Conservation (phyloP, 345 rosid genomes). For the Eucalyptus camaldulensis region DNA sequence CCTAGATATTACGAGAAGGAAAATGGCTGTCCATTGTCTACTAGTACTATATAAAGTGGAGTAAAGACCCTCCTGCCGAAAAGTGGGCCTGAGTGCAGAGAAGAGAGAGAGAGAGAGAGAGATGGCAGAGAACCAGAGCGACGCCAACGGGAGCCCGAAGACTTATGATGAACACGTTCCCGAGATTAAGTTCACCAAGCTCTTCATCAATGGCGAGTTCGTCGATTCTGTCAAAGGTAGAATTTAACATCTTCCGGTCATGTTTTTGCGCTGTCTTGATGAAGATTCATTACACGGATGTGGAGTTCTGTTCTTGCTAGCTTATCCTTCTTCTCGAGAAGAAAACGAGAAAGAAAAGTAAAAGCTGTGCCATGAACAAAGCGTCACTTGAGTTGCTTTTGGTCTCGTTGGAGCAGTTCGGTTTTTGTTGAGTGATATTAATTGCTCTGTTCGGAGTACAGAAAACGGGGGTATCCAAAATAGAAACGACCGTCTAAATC, state of each 20-base stretch:
- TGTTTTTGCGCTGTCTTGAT: not conserved
- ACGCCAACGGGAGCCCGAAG: conserved; percentile 16
- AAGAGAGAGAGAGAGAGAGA: not conserved
- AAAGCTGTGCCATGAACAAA: not conserved
- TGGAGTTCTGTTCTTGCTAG: not conserved
- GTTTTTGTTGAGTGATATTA: not conserved
- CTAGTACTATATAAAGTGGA: not conserved
- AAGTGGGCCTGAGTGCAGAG: not conserved
- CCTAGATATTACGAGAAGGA: not conserved
- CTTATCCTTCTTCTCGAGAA: not conserved
- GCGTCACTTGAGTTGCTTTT: not conserved
- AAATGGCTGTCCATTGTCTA: not conserved
- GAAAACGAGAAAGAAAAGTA: not conserved
- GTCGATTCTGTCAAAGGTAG: conserved; percentile 53
- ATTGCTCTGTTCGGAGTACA: not conserved
- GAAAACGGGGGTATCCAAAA: not conserved
- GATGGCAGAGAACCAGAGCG: conserved; percentile 15
- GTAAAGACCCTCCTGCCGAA: too few relatives aligned
- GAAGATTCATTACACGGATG: not conserved
- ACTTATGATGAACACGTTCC: conserved; percentile 13
- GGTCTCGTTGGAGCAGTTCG: not conserved
- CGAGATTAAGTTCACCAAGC: conserved; percentile 44
- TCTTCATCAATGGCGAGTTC: conserved; percentile 64
- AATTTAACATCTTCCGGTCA: not conserved
- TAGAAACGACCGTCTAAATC: not conserved